Conservation (phyloP, 805 yeast species). For the Hanseniaspora lindneri region DNA sequence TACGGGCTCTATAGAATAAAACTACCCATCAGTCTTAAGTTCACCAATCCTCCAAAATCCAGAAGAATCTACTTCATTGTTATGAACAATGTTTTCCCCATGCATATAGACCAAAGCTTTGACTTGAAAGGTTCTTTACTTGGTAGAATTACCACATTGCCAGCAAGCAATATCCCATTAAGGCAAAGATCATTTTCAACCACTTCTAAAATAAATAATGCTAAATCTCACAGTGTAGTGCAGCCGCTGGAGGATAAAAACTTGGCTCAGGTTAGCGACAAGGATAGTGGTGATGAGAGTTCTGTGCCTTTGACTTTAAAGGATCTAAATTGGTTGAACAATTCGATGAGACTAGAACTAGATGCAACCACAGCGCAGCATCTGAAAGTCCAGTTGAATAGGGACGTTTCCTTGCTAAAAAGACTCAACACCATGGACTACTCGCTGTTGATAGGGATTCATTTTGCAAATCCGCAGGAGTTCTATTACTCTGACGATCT, state of each 20-base stretch:
- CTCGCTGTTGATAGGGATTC: constrained; percentile 78
- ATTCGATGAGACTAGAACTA: constrained; percentile 50
- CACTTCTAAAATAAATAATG: constrained; percentile 14
- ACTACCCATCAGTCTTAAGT: constrained; percentile 50
- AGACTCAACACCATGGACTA: constrained; percentile 88
- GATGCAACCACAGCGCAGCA: constrained; percentile 56
- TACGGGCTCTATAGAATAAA: constrained; percentile 91
- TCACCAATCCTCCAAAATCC: constrained; percentile 29
- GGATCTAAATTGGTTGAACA: constrained; percentile 79
- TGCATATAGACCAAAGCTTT: constrained; percentile 69
- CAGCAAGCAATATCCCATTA: constrained; percentile 12
- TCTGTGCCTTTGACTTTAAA: constrained; percentile 34
- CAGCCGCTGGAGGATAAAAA: not conserved
- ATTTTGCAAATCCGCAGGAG: constrained; percentile 40
- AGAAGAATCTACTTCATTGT: constrained; percentile 85
- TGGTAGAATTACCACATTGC: constrained; percentile 51
- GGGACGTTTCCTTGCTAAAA: constrained; percentile 63
- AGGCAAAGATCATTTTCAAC: constrained; percentile 18
- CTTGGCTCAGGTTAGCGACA: constrained; percentile 3
- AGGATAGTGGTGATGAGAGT: not conserved
- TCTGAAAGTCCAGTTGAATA: constrained; percentile 57
- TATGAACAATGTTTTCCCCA: constrained; percentile 95
- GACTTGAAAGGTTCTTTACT: constrained; percentile 89
- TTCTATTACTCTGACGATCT: constrained; percentile 17
- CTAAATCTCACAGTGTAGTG: not conserved